Evolutionary conservation across 2,329 filamentous ascomycete genomes (phyloP), one percentile per base, ranked within the genome.

Genomic region (Phoma herbarum): DNA sequence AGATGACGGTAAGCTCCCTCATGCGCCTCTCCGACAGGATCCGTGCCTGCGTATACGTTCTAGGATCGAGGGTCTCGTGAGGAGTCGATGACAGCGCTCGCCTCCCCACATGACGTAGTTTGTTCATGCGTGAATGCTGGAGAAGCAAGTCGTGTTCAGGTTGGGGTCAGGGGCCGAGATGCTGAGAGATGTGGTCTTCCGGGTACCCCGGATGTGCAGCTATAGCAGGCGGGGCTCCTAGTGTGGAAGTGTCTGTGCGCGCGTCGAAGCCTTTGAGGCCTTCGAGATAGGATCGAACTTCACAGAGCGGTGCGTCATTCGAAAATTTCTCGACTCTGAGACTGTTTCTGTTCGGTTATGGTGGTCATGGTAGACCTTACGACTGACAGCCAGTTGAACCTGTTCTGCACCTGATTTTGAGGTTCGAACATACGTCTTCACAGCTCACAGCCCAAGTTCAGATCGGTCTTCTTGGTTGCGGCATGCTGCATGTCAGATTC

Each of bases 151-250:
- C 33, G 20, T 26, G 20, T 31, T 25, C 41, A 43, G 45, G 42
- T 39, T 41, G 35, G 43, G 45, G 48, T 37, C 20, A 51, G 42
- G 48, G 48, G 28, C 5, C 43, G 20, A 47, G 25, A 9, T 18
- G n/a, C 3, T 35, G 22, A 26, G 28, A 42, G 48, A 26, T n/a
- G 37, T 23, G 33, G 26, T 29, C 11, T 31, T 33, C 22, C 47
- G 54, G 54, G 31, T 56, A 50, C 53, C 53, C 47, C 47, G 47
- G 53, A 46, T 51, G 22, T 25, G 47, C 18, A 31, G 20, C 18
- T 20, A 35, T 35, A 35, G 31, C 31, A 35, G 31, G 31, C 31
- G 31, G 31, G 31, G 31, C 31, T 35, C 16, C 3, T 35, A n/a
- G 31, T 35, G 31, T 35, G 31, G 31, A 8, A 12, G 41, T 39